These are phyloP conservation scores for Saprolegnia diclina DNA, from an alignment of 352 stramenopile genomes.

Conservation along the genomic window DNA sequence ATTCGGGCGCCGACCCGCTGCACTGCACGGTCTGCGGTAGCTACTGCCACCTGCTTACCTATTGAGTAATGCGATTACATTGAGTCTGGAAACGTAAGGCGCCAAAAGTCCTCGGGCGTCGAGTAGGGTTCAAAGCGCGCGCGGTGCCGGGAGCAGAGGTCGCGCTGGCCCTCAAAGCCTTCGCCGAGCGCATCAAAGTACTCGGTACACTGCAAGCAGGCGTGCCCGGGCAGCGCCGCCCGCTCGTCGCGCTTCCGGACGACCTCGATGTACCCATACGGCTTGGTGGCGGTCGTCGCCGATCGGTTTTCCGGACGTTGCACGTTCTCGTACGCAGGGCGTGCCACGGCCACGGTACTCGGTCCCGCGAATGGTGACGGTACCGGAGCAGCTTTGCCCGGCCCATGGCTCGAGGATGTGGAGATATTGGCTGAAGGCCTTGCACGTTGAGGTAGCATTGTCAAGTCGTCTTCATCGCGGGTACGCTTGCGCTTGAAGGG, in stretches of 20 bases:
- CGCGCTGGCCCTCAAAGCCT: constrained; percentile 42
- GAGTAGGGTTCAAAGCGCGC: constrained; percentile 65
- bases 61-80: constrained; percentile 34
- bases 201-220: constrained; percentile 68
- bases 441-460: no score
- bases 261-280: constrained; percentile 63
- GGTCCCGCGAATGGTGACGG: neutral
- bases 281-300: neutral
- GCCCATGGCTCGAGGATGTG: no score
- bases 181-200: constrained; percentile 71
- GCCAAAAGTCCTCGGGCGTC: constrained; percentile 82
- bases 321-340: neutral
- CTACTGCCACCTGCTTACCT: constrained; percentile 71
- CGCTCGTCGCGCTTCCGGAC: constrained; percentile 65
- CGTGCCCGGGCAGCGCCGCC: constrained; percentile 48
- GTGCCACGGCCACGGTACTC: neutral
- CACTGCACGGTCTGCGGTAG: constrained; percentile 67
- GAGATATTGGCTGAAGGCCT: no score
- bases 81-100: constrained; percentile 76
- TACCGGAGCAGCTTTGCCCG: no score
- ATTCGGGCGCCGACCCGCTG: constrained; percentile 31
- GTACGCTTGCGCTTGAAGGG: neutral
- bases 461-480: no score
- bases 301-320: neutral
- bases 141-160: constrained; percentile 67